Percentiles rank a stretch among this genome's conserved stretches.
These are phyloP conservation scores for Monilinia laxa DNA, from an alignment of 2,329 filamentous ascomycete species.

Conservation along the genomic window DNA sequence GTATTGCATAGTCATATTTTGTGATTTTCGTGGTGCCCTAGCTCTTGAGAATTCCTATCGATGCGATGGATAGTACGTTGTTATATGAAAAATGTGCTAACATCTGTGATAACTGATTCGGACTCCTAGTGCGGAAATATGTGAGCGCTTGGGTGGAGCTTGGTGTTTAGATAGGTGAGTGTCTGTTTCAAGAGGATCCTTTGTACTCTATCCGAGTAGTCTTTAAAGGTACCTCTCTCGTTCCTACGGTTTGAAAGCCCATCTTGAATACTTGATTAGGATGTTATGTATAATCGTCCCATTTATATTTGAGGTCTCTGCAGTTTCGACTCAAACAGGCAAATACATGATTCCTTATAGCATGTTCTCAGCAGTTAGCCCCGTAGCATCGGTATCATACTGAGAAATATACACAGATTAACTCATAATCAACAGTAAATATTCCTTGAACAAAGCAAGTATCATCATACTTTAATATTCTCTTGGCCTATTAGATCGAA, in stretches of 20 bases:
- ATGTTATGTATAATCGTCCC: too few species aligned
- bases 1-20: slow-evolving; percentile 2
- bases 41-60: slow-evolving; percentile 5
- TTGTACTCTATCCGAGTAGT: background rate
- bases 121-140: background rate
- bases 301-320: too few species aligned
- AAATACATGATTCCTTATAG: too few species aligned
- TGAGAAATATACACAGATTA: too few species aligned
- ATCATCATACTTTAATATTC: too few species aligned
- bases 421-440: too few species aligned
- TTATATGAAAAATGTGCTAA: background rate
- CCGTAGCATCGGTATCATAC: too few species aligned
- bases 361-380: too few species aligned
- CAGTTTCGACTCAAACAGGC: too few species aligned
- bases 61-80: background rate
- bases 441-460: too few species aligned
- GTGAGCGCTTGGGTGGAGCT: background rate
- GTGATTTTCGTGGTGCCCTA: background rate
- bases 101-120: background rate
- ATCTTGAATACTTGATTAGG: background rate
- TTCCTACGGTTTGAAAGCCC: background rate
- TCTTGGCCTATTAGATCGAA: background rate
- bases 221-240: background rate
- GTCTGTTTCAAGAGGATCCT: too few species aligned
- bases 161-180: too few species aligned